Base-by-base conservation (phyloP, 192 early-diverging fungal genomes). In the Haplosporangium gracile region DNA sequence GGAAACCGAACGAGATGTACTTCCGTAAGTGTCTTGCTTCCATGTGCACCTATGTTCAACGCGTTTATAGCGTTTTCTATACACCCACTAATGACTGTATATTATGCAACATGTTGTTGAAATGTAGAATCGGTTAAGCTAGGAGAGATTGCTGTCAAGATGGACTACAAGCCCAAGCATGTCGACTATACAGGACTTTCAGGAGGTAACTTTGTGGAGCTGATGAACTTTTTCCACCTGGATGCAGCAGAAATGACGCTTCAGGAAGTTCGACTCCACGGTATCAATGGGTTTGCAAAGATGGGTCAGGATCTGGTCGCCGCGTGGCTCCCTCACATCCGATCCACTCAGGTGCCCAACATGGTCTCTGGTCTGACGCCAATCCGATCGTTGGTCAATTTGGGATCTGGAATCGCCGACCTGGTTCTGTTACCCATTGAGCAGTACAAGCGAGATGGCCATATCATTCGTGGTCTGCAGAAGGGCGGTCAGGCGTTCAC, bases 151-250 rank as follows among this genome's bases (percentile, higher is more conserved):
- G 90, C 90, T 7, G 82, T 98, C 72, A 97, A 97, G 75, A 91
- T 99, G 77, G 98, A 99, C 89, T 99, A 98, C 90, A 99, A 99
- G 88, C 96, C 98, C n/a, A 97, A 98, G 78, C 95, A 96, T 34
- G 91, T 98, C 51, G 96, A 97, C 68, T 93, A 93, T 40, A 88
- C 89, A 16, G 94, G 91, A 70, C 80, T 97, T 4, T 91, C 93
- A 68, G 93, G 91, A 40, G 96, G 96, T 16, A 94, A 96, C 80
- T 83, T 96, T 74, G 90, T 93, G 20, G 96, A 97, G 88, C 85
- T 99, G 42, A 90, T 99, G 76, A 99, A 99, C 85, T 94, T 99
- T 53, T 96, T 99, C 90, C 96, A 94, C 43, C 86, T 99, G 74
- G 97, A 98, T 68, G 96, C 95, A 16, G 96, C 97, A 7, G 95